These are phyloP conservation scores for Davidsoniella eucalypti DNA, from an alignment of 2,329 filamentous ascomycete species.

Conservation along the genomic window DNA sequence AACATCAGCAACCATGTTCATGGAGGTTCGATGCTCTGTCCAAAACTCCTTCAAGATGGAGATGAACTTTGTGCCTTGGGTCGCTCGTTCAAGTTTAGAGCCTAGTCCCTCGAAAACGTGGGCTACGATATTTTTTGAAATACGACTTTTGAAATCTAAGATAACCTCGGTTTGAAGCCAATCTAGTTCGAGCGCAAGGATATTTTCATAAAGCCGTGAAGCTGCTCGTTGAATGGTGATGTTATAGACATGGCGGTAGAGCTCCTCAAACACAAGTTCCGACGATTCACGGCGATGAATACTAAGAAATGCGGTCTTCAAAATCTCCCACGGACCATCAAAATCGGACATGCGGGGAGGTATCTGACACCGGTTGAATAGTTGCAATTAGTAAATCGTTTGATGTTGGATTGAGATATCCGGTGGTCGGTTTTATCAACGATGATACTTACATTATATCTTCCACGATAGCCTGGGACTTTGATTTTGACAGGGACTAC, in stretches of 20 bases:
- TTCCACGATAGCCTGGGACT: too few relatives aligned
- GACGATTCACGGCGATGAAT: conserved; percentile 91
- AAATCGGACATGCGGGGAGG: too few relatives aligned
- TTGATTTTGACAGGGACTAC: conserved; percentile 6
- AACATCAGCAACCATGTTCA: conserved; percentile 94
- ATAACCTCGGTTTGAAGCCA: conserved; percentile 68
- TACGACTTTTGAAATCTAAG: conserved; percentile 20
- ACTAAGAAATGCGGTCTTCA: conserved; percentile 62
- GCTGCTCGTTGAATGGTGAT: conserved; percentile 83
- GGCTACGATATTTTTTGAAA: conserved; percentile 36
- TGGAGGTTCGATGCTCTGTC: conserved; percentile 79
- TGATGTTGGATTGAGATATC: neutral
- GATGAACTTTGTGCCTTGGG: conserved; percentile 21
- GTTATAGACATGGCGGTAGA: conserved; percentile 88
- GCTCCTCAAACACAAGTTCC: conserved; percentile 78
- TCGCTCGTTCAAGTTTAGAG: conserved; percentile 53
- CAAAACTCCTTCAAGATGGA: conserved; percentile 56
- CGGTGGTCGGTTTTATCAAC: too few relatives aligned
- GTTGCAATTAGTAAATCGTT: neutral
- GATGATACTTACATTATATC: too few relatives aligned
- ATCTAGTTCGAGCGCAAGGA: conserved; percentile 62
- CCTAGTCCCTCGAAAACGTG: conserved; percentile 43
- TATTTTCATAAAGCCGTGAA: conserved; percentile 60
- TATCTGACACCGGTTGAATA: too few relatives aligned
- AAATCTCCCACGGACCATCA: conserved; percentile 43